Percentiles rank a stretch among this genome's conserved stretches.
Evolutionary conservation across 768 basidiomycete species (phyloP).

Genomic region (Boletellus ananiceps): DNA sequence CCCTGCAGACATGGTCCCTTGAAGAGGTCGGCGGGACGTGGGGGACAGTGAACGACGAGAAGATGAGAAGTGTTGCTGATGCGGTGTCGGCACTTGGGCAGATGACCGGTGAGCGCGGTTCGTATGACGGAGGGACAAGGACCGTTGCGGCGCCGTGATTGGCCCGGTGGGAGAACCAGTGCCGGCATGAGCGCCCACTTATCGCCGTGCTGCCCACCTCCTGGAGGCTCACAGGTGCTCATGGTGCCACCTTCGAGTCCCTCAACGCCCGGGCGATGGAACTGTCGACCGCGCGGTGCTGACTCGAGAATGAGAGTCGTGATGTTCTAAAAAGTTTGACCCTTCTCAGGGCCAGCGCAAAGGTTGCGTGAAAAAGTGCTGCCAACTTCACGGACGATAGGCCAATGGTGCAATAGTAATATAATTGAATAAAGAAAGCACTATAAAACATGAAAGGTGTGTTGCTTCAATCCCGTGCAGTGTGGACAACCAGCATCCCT

Average conservation of each 20-base stretch:
- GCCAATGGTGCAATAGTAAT: neutral
- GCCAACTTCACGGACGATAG: too few species aligned
- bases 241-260: slow-evolving; percentile 4
- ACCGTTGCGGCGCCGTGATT: slow-evolving; percentile 26
- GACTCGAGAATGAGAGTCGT: neutral
- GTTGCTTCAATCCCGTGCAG: neutral
- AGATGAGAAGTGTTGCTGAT: slow-evolving; percentile 65
- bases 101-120: slow-evolving; percentile 47
- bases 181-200: slow-evolving; percentile 30
- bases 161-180: slow-evolving; percentile 36
- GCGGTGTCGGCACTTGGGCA: slow-evolving; percentile 54
- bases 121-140: slow-evolving; percentile 40
- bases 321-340: too few species aligned
- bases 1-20: slow-evolving; percentile 49
- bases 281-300: neutral
- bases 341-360: too few species aligned
- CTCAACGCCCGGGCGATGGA: neutral
- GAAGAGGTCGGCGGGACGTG: slow-evolving; percentile 39
- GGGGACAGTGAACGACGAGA: slow-evolving; percentile 41
- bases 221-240: slow-evolving; percentile 17
- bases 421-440: slow-evolving; percentile 16
- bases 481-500: slow-evolving; percentile 10
- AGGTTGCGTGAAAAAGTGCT: too few species aligned
- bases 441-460: slow-evolving; percentile 14
- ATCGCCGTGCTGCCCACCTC: slow-evolving; percentile 25